Evolutionary conservation across 306 rosid species (phyloP).

Genomic region (Lathyrus tuberosus): DNA sequence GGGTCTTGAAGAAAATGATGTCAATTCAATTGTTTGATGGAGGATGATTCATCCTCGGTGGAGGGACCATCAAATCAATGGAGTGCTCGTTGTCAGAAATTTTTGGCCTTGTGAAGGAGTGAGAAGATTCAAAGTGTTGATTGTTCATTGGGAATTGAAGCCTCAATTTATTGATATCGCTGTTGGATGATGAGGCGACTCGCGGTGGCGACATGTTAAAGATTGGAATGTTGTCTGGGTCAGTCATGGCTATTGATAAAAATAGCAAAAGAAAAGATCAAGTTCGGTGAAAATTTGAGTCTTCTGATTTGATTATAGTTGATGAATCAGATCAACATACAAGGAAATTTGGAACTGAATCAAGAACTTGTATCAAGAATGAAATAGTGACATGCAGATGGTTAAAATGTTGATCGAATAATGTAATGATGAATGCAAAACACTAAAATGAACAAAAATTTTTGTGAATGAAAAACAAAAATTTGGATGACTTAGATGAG

Average conservation of each 20-base stretch:
- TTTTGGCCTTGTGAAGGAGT: conserved; percentile 60
- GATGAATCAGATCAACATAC: no score
- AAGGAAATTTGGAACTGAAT: background rate
- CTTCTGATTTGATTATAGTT: background rate
- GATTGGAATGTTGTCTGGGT: conserved; percentile 52
- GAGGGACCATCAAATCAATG: background rate
- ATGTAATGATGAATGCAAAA: background rate
- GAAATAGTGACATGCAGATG: conserved; percentile 23
- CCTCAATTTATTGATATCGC: conserved; percentile 63
- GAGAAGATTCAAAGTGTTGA: conserved; percentile 42
- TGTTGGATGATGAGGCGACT: conserved; percentile 39
- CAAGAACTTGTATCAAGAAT: background rate
- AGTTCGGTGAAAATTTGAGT: conserved; percentile 20
- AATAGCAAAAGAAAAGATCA: conserved; percentile 1
- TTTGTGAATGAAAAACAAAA: background rate
- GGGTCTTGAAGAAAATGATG: conserved; percentile 86
- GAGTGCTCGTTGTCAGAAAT: conserved; percentile 46
- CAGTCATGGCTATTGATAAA: conserved; percentile 48
- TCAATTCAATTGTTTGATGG: no score
- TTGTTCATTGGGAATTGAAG: conserved; percentile 57
- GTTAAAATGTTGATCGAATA: conserved; percentile 15
- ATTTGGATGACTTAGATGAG: conserved; percentile 7
- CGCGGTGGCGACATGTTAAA: conserved; percentile 49
- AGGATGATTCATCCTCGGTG: conserved; percentile 36
- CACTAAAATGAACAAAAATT: no score